Conservation (phyloP, 2,329 filamentous ascomycete species). For the Xylaria sp. region DNA sequence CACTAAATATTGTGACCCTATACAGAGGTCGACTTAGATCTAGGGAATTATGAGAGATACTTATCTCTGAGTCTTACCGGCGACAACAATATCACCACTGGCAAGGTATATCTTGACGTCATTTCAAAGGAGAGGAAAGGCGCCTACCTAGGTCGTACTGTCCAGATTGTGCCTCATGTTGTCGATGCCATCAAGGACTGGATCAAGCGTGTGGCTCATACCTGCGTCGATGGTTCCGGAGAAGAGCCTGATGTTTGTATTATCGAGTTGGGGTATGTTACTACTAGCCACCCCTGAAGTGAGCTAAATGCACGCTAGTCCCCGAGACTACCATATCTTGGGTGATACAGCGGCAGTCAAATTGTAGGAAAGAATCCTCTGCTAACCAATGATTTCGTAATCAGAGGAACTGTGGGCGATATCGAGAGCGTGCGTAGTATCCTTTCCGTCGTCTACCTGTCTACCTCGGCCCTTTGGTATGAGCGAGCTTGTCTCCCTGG, state of each 20-base stretch:
- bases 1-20: neutral
- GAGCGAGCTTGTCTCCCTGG: neutral
- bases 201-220: conserved; percentile 85
- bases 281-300: neutral
- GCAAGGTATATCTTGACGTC: conserved; percentile 93
- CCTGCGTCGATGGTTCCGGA: conserved; percentile 86
- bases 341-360: neutral
- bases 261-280: conserved; percentile 54
- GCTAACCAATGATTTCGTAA: conserved; percentile 6
- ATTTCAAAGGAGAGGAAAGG: conserved; percentile 74
- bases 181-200: conserved; percentile 92
- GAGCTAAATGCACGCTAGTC: neutral
- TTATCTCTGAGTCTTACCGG: conserved; percentile 82
- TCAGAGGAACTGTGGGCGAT: conserved; percentile 42
- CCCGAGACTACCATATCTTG: neutral
- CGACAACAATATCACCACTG: conserved; percentile 97
- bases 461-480: neutral
- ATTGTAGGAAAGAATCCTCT: neutral
- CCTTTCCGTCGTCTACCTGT: no score
- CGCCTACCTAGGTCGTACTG: conserved; percentile 88
- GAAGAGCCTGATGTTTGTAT: conserved; percentile 93
- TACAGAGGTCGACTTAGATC: conserved; percentile 60
- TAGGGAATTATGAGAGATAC: conserved; percentile 72
- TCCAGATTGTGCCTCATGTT: conserved; percentile 92
- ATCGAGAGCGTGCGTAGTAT: conserved; percentile 40